These are phyloP conservation scores for Apium graveolens DNA, from an alignment of 129 eudicot genomes.

Conservation along the genomic window DNA sequence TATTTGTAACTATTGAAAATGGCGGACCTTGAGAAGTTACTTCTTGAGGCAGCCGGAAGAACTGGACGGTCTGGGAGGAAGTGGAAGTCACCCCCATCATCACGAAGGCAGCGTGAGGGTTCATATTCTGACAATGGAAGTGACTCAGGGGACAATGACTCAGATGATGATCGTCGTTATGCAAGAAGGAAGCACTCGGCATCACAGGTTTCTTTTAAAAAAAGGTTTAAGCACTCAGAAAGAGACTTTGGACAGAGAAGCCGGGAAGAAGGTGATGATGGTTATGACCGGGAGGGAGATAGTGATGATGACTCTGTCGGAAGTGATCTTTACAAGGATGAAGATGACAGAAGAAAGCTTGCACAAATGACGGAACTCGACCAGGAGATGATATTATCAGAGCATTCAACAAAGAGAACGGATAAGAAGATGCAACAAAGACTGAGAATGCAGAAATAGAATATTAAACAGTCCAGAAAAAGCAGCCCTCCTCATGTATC, in stretches of 20 bases:
- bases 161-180: conserved; percentile 63
- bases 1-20: not conserved
- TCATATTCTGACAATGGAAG: conserved; percentile 78
- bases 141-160: conserved; percentile 77
- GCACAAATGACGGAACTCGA: conserved; percentile 70
- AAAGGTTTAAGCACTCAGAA: conserved; percentile 56
- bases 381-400: conserved; percentile 64
- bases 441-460: conserved; percentile 45
- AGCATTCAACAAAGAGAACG: conserved; percentile 54
- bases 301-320: conserved; percentile 83
- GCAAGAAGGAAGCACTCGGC: conserved; percentile 56
- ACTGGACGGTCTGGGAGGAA: conserved; percentile 29
- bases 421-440: conserved; percentile 52
- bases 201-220: conserved; percentile 77
- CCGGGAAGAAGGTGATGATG: conserved; percentile 48
- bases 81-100: conserved; percentile 65
- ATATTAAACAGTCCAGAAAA: conserved; percentile 39
- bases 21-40: conserved; percentile 51
- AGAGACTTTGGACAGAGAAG: conserved; percentile 67
- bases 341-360: conserved; percentile 65
- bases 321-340: conserved; percentile 80
- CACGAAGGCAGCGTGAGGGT: conserved; percentile 50
- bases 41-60: conserved; percentile 73
- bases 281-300: conserved; percentile 35
- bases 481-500: conserved; percentile 43